Percentiles rank a stretch among this genome's conserved stretches.
Evolutionary conservation across 1,139 yeast genomes (phyloP).

Genomic region (Zygoascus meyerae): DNA sequence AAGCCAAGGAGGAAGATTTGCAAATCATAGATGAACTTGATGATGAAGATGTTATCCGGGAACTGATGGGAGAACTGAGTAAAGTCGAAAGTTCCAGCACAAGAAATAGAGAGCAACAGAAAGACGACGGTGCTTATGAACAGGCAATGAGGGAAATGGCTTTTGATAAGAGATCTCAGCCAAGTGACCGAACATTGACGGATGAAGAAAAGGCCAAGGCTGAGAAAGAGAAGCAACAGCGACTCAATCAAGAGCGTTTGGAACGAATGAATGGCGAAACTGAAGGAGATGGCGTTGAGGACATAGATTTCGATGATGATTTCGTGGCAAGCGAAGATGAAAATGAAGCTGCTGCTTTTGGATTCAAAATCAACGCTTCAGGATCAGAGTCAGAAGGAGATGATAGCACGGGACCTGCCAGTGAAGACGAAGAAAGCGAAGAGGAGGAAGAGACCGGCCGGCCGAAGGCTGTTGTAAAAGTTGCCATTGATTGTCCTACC

Average conservation of each 20-base stretch:
- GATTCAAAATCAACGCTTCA: conserved; percentile 19
- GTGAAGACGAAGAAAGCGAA: conserved; percentile 15
- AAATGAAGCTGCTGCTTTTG: conserved; percentile 25
- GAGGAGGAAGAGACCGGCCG: conserved; percentile 16
- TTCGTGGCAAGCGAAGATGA: conserved; percentile 27
- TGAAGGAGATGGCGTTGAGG: conserved; percentile 33
- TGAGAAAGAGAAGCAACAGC: conserved; percentile 62
- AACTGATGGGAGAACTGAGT: conserved; percentile 60
- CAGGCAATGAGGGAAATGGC: conserved; percentile 70
- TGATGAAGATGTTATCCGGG: conserved; percentile 69
- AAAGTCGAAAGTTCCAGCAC: too few relatives aligned
- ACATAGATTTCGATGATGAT: conserved; percentile 47
- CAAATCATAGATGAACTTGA: conserved; percentile 73
- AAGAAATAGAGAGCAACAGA: conserved; percentile 13
- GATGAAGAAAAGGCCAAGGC: conserved; percentile 75
- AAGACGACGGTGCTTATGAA: conserved; percentile 58
- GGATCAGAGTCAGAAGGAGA: conserved; percentile 23
- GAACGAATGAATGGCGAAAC: conserved; percentile 77
- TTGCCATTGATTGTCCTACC: conserved; percentile 48
- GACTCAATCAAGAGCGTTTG: conserved; percentile 68
- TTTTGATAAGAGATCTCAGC: conserved; percentile 82
- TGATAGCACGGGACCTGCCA: too few relatives aligned
- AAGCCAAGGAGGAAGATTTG: conserved; percentile 62
- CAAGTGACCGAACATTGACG: conserved; percentile 94
- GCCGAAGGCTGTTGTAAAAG: conserved; percentile 1